phyloP scores from a whole-genome alignment of 768 basidiomycete species.

The Phylloporus sp. region DNA sequence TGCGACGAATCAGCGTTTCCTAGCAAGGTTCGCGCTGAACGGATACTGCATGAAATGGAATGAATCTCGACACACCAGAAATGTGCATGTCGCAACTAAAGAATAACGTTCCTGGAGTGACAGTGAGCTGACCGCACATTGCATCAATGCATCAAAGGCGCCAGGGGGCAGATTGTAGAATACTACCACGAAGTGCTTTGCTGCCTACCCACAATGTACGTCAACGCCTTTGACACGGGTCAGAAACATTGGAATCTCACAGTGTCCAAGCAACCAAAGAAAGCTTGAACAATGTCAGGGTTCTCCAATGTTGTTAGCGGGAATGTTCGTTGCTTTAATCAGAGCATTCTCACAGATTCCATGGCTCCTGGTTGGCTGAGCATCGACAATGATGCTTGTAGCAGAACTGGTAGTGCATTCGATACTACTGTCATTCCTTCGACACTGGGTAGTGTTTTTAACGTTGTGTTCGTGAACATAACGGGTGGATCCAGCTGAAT shows the following conservation, averaged over 20 bases:
- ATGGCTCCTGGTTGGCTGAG: slow-evolving; percentile 60
- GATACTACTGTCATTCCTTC: slow-evolving; percentile 58
- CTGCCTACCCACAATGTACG: slow-evolving; percentile 28
- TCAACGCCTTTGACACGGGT: neutral
- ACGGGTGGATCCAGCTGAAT: slow-evolving; percentile 77
- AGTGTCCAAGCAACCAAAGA: slow-evolving; percentile 79
- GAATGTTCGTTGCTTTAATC: neutral
- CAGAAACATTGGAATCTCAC: slow-evolving; percentile 36
- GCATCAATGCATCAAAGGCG: slow-evolving; percentile 63
- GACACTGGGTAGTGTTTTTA: slow-evolving; percentile 50
- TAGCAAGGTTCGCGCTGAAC: slow-evolving; percentile 23
- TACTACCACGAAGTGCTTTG: slow-evolving; percentile 55
- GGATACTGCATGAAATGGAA: neutral
- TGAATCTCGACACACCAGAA: slow-evolving; percentile 55
- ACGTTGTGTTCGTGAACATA: slow-evolving; percentile 33
- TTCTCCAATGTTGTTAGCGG: slow-evolving; percentile 48
- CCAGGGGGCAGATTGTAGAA: slow-evolving; percentile 64
- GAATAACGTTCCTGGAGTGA: slow-evolving; percentile 82
- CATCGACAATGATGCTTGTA: slow-evolving; percentile 52
- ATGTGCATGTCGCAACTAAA: slow-evolving; percentile 75
- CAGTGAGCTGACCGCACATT: slow-evolving; percentile 63
- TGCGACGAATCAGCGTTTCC: slow-evolving; percentile 63
- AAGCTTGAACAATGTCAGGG: slow-evolving; percentile 87
- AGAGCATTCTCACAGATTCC: slow-evolving; percentile 54
- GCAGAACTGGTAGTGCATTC: slow-evolving; percentile 50